Conservation (phyloP, 2,329 filamentous ascomycete species). For the Ophiocordyceps sinensis region DNA sequence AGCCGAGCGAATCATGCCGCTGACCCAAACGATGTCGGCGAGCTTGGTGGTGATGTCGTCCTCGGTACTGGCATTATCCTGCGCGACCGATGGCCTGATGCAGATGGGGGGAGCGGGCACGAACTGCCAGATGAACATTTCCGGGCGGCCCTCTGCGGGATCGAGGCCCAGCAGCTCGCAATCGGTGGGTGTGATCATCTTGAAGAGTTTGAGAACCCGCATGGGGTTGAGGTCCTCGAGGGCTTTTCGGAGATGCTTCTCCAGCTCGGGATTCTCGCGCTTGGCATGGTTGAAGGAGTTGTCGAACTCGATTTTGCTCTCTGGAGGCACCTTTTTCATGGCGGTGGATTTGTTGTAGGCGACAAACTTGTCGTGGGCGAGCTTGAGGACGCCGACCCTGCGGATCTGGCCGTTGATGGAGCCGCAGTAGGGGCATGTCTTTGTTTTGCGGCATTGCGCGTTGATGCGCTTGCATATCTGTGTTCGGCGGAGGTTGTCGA, state of each 20-base stretch:
- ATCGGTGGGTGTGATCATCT: conserved; percentile 68
- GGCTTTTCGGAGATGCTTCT: conserved; percentile 82
- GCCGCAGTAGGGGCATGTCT: conserved; percentile 66
- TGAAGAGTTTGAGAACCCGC: conserved; percentile 80
- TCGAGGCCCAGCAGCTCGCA: conserved; percentile 86
- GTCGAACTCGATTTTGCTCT: conserved; percentile 74
- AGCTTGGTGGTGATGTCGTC: conserved; percentile 95
- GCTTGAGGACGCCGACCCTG: conserved; percentile 83
- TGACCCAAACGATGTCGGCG: conserved; percentile 91
- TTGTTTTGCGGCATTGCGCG: conserved; percentile 77
- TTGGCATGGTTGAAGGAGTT: conserved; percentile 71
- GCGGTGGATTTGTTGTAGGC: conserved; percentile 81
- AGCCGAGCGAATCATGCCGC: conserved; percentile 71
- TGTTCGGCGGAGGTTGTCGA: conserved; percentile 78
- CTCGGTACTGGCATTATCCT: conserved; percentile 86
- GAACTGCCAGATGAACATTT: conserved; percentile 97
- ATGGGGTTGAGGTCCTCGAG: conserved; percentile 91
- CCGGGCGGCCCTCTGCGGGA: conserved; percentile 72
- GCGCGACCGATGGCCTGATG: conserved; percentile 84
- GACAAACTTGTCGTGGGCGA: conserved; percentile 85
- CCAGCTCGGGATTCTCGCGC: conserved; percentile 64
- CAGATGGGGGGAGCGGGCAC: conserved; percentile 88
- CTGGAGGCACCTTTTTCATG: conserved; percentile 67
- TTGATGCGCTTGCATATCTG: conserved; percentile 79
- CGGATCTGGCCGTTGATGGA: conserved; percentile 82